Evolutionary conservation across 345 rosid species (phyloP), one percentile per base, ranked within the genome.

Genomic region (Linum lewisii): DNA sequence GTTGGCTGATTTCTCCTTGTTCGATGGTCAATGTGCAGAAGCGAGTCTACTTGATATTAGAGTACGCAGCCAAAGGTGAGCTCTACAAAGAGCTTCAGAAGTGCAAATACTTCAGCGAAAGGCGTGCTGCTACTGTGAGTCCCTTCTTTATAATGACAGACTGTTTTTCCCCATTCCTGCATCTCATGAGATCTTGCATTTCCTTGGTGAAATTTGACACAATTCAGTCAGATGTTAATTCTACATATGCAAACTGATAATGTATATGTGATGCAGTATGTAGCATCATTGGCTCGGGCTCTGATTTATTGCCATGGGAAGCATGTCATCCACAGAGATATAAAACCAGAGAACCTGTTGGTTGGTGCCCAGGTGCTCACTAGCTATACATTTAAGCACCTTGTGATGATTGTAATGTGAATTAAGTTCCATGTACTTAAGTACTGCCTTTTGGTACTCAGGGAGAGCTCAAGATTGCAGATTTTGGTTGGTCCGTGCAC

Each of bases 401-500:
- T 7, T 42, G 15, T 34, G 18, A 16, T 42, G 47, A 11, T 42
- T 42, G 9, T 42, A 42, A 16, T 42, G 47, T 11, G 16, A 16
- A 42, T 5, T 42, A 16, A 3, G 15, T 42, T 16, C 54, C 15
- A 4, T 51, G 59, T 37, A 58, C 73, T 78, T 22, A 60, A 13
- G 22, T n/a, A 61, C 2, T 57, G 22, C n/a, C 36, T 66, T 16
- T 42, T 42, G 16, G 16, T 42, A 60, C 21, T 20, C 77, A 90
- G 99, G 99, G 99, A 57, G 99, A 94, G 71, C 96, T 90, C 49
- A 94, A 94, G 82, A 94, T 94, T 73, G 97, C 99, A 18, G 99
- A 94, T 59, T 94, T 94, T 75, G 99, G 97, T 60, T 94, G 97
- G 99, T 94, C 99, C 0, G 99, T 94, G 21, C 97, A 94, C 75